Base-by-base conservation (phyloP, 1,284 basidiomycete genomes). In the Trichosporon coremiiforme region DNA sequence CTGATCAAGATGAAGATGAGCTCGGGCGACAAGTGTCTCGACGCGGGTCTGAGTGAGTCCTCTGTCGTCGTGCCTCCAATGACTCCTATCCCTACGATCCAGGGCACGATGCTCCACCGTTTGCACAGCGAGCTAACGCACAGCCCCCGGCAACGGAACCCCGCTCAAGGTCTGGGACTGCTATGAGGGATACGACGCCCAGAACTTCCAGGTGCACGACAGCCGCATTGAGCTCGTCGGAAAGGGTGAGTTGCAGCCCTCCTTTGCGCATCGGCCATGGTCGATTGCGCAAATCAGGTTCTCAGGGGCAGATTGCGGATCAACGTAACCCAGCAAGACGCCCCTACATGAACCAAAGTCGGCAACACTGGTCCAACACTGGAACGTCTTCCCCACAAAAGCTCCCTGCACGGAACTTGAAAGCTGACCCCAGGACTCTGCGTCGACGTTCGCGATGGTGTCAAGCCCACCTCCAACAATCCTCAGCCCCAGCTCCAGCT, bases 151-250 rank as follows among this genome's bases (percentile, higher is more conserved):
- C 5, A 68, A 71, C 69, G 75, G 70, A 2, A 63, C 53, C 35
- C 63, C 31, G 2, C 69, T 75, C 64, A 77, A 77, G 67, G 72
- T 80, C 65, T 77, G 76, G 76, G 68, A 68, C 36, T 35, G 57
- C 50, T 60, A 57, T 20, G 38, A 41, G 4, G 64, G 64, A 7
- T 53, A 53, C 47, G 47, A 53, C 4, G 47, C 47, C 3, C 47
- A 53, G 20, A 53, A 20, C 17, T 53, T 20, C n/a, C 10, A 33
- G 47, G 29, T 36, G 25, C 31, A 66, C 50, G 65, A 66, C 33
- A 29, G 33, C 31, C 41, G 41, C 57, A 45, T 67, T 20, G 45
- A 50, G 60, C 66, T 67, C 31, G 29, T 20, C 22, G 57, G 57
- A 13, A 50, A 47, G 41, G 29, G 45, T 64, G 22, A 20, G 66